phyloP scores from a whole-genome alignment of 2,329 filamentous ascomycete genomes.

The Diplocarpon rosae region DNA sequence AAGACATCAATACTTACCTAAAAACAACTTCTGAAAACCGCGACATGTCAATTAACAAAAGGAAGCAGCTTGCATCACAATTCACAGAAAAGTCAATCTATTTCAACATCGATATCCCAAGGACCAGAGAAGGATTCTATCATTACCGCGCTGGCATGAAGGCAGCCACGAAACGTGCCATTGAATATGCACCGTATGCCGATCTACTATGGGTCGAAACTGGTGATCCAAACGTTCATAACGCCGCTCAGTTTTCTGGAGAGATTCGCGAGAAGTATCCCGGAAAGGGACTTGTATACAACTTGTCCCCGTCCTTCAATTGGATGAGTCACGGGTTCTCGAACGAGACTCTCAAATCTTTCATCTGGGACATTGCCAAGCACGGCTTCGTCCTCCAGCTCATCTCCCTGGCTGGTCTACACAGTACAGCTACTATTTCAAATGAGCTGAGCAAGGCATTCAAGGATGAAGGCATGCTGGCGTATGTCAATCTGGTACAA shows the following conservation, averaged over 20 bases:
- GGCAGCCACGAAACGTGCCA: slow-evolving; percentile 84
- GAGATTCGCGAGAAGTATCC: slow-evolving; percentile 62
- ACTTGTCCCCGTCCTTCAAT: slow-evolving; percentile 93
- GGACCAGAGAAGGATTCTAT: slow-evolving; percentile 89
- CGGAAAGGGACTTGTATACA: slow-evolving; percentile 88
- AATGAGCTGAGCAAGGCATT: slow-evolving; percentile 72
- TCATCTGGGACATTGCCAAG: slow-evolving; percentile 91
- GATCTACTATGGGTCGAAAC: slow-evolving; percentile 98
- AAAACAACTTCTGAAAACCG: slow-evolving; percentile 49
- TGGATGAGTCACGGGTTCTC: slow-evolving; percentile 95
- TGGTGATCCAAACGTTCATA: slow-evolving; percentile 71
- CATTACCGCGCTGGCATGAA: slow-evolving; percentile 76
- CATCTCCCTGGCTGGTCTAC: slow-evolving; percentile 54
- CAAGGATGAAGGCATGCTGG: slow-evolving; percentile 88
- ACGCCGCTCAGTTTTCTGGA: slow-evolving; percentile 63
- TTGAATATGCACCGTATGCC: slow-evolving; percentile 83
- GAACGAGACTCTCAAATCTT: slow-evolving; percentile 70
- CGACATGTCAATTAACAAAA: slow-evolving; percentile 67
- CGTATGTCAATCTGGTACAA: slow-evolving; percentile 93
- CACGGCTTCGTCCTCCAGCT: slow-evolving; percentile 69
- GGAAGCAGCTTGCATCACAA: slow-evolving; percentile 59
- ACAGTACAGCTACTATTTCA: slow-evolving; percentile 52
- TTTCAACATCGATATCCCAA: slow-evolving; percentile 86
- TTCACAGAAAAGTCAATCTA: slow-evolving; percentile 58
- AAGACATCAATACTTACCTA: slow-evolving; percentile 59